phyloP scores from a whole-genome alignment of 163 green algal genomes.

The Chlamydomonas reinhardtii region DNA sequence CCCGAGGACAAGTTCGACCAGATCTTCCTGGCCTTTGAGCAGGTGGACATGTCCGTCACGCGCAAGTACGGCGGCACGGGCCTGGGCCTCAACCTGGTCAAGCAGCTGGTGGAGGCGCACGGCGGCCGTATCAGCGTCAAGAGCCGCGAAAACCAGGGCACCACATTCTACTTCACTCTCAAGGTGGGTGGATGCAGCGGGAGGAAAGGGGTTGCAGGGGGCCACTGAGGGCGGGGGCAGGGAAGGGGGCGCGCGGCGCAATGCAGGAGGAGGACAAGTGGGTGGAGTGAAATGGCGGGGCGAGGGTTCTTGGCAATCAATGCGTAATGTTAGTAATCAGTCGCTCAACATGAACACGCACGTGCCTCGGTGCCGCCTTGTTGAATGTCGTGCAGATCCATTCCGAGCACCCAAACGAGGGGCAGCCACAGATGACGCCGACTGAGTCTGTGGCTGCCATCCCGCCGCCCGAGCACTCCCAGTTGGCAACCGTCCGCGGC shows the following conservation, averaged over 20 bases:
- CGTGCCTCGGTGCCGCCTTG: too few species aligned
- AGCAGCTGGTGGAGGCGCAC: slow-evolving; percentile 72
- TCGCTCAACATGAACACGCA: too few species aligned
- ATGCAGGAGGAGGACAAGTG: too few species aligned
- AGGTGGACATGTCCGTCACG: slow-evolving; percentile 83
- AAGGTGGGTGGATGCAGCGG: too few species aligned
- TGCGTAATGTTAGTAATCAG: too few species aligned
- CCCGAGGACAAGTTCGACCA: slow-evolving; percentile 78
- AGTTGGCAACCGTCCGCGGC: slow-evolving; percentile 22
- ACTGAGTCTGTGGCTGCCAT: slow-evolving; percentile 35
- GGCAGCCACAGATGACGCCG: slow-evolving; percentile 42
- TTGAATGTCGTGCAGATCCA: slow-evolving; percentile 7
- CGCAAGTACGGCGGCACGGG: slow-evolving; percentile 87
- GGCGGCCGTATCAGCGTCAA: slow-evolving; percentile 75
- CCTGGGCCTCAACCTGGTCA: slow-evolving; percentile 81
- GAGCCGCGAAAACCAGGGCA: slow-evolving; percentile 58
- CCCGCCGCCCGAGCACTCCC: slow-evolving; percentile 19
- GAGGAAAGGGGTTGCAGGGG: too few species aligned
- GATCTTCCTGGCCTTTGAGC: slow-evolving; percentile 83
- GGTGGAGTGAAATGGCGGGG: too few species aligned
- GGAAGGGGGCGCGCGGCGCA: too few species aligned
- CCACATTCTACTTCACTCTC: slow-evolving; percentile 68
- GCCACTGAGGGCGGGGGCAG: too few species aligned
- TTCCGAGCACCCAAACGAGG: slow-evolving; percentile 45
- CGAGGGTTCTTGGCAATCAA: too few species aligned